Percentiles rank a stretch among this genome's conserved stretches.
Evolutionary conservation across 805 yeast genomes (phyloP).

Genomic region (Metschnikowia amazonensis): DNA sequence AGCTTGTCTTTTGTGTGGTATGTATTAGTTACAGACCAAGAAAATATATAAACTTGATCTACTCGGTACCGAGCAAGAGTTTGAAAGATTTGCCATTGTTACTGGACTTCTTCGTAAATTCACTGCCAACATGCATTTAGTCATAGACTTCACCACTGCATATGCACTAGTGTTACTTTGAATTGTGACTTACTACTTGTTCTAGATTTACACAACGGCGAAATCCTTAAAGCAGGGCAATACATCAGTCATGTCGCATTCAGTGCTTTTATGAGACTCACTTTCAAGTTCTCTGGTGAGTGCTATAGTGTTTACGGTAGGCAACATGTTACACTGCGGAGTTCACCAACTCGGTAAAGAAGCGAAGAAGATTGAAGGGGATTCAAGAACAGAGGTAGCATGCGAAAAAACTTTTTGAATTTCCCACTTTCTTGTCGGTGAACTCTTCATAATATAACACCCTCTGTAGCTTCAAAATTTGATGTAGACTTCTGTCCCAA

Average conservation of each 20-base stretch:
- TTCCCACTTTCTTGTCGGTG: constrained; percentile 50
- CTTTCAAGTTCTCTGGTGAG: constrained; percentile 49
- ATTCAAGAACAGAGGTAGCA: no score
- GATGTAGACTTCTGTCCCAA: no score
- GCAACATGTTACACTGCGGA: constrained; percentile 40
- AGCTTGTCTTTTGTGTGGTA: constrained; percentile 28
- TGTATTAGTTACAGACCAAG: constrained; percentile 50
- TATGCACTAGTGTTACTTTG: constrained; percentile 45
- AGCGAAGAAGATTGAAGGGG: no score
- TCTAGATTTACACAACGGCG: constrained; percentile 56
- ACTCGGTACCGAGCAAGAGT: constrained; percentile 65
- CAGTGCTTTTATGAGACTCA: constrained; percentile 44
- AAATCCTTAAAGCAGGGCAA: constrained; percentile 44
- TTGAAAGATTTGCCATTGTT: constrained; percentile 55
- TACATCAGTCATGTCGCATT: constrained; percentile 49
- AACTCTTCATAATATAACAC: constrained; percentile 44
- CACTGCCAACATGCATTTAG: constrained; percentile 48
- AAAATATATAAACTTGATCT: constrained; percentile 37
- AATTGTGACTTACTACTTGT: constrained; percentile 44
- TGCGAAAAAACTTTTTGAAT: no score
- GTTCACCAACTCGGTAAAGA: no score
- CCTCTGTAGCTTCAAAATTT: constrained; percentile 31
- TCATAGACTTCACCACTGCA: constrained; percentile 40
- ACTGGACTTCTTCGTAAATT: constrained; percentile 54
- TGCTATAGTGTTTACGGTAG: constrained; percentile 51